Evolutionary conservation across 805 yeast species (phyloP).

Genomic region (Schizosaccharomyces octosporus): DNA sequence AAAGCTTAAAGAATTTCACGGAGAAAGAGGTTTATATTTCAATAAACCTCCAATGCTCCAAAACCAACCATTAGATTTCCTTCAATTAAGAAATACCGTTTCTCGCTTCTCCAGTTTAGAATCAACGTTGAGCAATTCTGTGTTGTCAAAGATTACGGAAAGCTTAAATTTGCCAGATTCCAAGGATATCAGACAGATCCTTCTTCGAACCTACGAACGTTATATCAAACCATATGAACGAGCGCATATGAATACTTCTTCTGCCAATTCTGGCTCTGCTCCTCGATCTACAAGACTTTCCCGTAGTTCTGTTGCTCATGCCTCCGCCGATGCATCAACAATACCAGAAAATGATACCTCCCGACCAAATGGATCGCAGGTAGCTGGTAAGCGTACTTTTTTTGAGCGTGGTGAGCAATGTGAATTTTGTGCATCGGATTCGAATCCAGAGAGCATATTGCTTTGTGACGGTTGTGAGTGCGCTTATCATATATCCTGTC

Average conservation of each 20-base stretch:
- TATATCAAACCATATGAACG: background rate
- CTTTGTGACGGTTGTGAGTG: slow-evolving; percentile 52
- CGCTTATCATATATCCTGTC: slow-evolving; percentile 41
- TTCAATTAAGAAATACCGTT: background rate
- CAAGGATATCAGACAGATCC: background rate
- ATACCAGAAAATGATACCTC: background rate
- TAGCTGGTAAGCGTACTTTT: background rate
- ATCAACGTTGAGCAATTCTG: background rate
- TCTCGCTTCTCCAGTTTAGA: background rate
- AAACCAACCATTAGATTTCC: background rate
- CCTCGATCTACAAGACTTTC: background rate
- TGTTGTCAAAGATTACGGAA: background rate
- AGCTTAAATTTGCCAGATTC: background rate
- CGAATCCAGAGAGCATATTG: slow-evolving; percentile 6
- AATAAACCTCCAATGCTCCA: background rate
- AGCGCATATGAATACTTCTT: no score
- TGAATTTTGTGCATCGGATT: slow-evolving; percentile 11
- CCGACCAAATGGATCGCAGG: no score
- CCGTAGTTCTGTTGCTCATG: background rate
- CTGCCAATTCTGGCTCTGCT: no score
- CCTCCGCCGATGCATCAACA: background rate
- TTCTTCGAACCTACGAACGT: background rate
- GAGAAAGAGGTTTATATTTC: background rate
- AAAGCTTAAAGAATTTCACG: background rate
- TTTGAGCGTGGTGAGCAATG: slow-evolving; percentile 7